phyloP scores from a whole-genome alignment of 1,139 yeast species.

The Hemisphaericaspora subhashii region DNA sequence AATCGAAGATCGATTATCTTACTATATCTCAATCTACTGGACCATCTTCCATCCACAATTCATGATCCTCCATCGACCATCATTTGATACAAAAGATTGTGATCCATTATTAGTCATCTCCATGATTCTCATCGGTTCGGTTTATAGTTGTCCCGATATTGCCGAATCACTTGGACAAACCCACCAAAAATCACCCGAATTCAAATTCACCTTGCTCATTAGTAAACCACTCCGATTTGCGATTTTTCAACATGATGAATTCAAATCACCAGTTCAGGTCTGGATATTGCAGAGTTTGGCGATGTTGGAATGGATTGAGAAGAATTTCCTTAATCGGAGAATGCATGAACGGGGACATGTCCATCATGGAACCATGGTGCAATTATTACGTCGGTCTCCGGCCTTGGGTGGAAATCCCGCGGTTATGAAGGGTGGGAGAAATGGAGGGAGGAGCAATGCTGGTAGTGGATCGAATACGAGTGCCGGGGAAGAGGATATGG shows the following conservation, averaged over 20 bases:
- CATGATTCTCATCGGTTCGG: conserved; percentile 59
- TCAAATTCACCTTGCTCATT: conserved; percentile 35
- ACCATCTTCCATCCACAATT: conserved; percentile 59
- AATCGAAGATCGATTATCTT: conserved; percentile 29
- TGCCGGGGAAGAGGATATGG: conserved; percentile 28
- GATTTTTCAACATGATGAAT: conserved; percentile 59
- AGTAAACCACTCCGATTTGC: conserved; percentile 65
- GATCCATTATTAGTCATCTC: conserved; percentile 56
- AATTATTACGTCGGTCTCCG: conserved; percentile 69
- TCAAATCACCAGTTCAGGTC: conserved; percentile 58
- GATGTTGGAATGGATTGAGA: conserved; percentile 66
- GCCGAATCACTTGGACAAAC: conserved; percentile 12
- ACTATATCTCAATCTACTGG: conserved; percentile 50
- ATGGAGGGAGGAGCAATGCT: conserved; percentile 7
- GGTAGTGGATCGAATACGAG: conserved; percentile 26
- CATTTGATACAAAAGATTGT: conserved; percentile 54
- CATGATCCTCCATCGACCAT: conserved; percentile 62
- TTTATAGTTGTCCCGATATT: conserved; percentile 22
- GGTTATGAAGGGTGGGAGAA: conserved; percentile 16
- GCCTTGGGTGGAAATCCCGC: conserved; percentile 69
- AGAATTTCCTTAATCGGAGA: conserved; percentile 55
- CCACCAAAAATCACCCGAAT: conserved; percentile 24
- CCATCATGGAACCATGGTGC: conserved; percentile 77
- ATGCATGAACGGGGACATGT: conserved; percentile 75
- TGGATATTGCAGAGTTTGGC: conserved; percentile 70